Percentiles rank a stretch among this genome's conserved stretches.
These are phyloP conservation scores for Globisporangium lucens DNA, from an alignment of 352 stramenopile genomes.

Conservation along the genomic window DNA sequence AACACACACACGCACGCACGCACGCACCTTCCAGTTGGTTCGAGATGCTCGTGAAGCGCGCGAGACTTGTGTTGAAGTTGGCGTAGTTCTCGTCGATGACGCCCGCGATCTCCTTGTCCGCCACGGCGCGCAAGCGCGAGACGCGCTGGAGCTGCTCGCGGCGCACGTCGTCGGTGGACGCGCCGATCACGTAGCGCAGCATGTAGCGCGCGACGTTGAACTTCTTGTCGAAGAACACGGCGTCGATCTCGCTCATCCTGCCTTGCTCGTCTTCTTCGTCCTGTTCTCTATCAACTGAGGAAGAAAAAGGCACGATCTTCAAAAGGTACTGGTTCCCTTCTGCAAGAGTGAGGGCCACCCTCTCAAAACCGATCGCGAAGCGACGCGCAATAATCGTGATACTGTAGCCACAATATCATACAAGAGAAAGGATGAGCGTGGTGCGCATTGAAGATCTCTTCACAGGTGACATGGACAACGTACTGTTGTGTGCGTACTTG, in stretches of 20 bases:
- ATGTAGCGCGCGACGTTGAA: constrained; percentile 79
- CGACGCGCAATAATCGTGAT: constrained; percentile 1
- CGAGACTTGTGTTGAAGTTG: constrained; percentile 85
- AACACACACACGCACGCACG: background rate
- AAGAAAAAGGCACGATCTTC: background rate
- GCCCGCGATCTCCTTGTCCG: constrained; percentile 74
- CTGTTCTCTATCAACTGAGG: background rate
- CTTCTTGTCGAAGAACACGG: constrained; percentile 82
- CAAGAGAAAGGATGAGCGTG: constrained; percentile 32
- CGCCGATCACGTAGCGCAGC: constrained; percentile 70
- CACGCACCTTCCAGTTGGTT: constrained; percentile 68
- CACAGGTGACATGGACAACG: constrained; percentile 29
- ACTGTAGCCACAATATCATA: background rate
- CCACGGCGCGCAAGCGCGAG: constrained; percentile 51
- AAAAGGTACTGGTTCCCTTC: no score
- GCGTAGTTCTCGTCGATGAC: constrained; percentile 83
- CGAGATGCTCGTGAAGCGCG: constrained; percentile 72
- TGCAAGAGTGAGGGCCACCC: background rate
- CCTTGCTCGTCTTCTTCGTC: background rate
- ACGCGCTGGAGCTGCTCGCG: constrained; percentile 68
- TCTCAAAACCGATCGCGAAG: constrained; percentile 20
- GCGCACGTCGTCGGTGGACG: constrained; percentile 63
- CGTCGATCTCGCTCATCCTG: constrained; percentile 65
- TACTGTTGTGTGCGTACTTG: background rate
- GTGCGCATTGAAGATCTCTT: constrained; percentile 65